These are phyloP conservation scores for Ceriops decandra DNA, from an alignment of 345 rosid species.

Conservation along the genomic window DNA sequence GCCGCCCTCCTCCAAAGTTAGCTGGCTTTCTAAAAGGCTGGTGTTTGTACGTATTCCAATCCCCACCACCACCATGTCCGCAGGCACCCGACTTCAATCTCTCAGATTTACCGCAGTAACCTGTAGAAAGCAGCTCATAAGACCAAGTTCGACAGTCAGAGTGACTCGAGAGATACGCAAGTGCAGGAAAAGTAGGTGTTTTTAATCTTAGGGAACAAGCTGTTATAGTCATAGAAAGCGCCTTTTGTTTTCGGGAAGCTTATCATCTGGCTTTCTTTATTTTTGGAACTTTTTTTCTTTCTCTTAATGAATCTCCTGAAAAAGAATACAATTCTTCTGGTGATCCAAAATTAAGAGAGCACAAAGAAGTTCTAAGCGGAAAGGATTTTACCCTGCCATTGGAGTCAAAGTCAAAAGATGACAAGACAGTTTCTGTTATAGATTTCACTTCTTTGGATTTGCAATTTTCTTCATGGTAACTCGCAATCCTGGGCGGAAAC, in stretches of 20 bases:
- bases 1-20: conserved; percentile 86
- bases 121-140: conserved; percentile 36
- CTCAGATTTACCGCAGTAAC: conserved; percentile 80
- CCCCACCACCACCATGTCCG: conserved; percentile 87
- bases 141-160: background rate
- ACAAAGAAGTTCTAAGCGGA: background rate
- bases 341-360: background rate
- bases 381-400: conserved; percentile 43
- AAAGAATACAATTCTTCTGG: background rate
- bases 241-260: background rate
- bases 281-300: no score
- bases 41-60: conserved; percentile 94
- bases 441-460: conserved; percentile 73
- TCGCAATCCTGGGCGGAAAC: conserved; percentile 86
- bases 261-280: background rate
- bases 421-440: conserved; percentile 75
- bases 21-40: conserved; percentile 82
- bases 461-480: conserved; percentile 66
- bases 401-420: conserved; percentile 68
- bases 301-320: background rate
- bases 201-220: no score
- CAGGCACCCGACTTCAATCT: conserved; percentile 67
- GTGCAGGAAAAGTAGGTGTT: no score
- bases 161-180: background rate
- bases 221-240: background rate